Conservation (phyloP, 2,329 filamentous ascomycete genomes). For the Zasmidium citrigriseum region DNA sequence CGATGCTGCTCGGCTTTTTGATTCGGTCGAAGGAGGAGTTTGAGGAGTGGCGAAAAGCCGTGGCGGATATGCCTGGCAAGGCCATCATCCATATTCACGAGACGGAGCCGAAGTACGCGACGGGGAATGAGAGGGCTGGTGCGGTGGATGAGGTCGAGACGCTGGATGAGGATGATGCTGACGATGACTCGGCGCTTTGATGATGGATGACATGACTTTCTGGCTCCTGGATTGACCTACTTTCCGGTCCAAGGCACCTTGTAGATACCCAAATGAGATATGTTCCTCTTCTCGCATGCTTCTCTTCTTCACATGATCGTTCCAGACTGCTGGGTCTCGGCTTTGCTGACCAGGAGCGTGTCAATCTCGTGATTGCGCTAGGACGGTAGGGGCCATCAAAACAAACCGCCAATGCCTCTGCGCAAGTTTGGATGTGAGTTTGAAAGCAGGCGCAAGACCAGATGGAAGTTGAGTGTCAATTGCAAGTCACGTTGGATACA, state of each 20-base stretch:
- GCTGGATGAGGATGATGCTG: slow-evolving; percentile 45
- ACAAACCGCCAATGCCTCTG: not conserved
- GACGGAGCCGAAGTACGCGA: slow-evolving; percentile 58
- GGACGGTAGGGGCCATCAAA: not conserved
- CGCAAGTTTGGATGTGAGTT: not conserved
- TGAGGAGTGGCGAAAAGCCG: slow-evolving; percentile 70
- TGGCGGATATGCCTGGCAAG: slow-evolving; percentile 62
- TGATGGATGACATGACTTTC: not conserved
- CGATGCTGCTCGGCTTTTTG: slow-evolving; percentile 94
- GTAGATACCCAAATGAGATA: not conserved
- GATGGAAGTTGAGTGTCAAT: not conserved
- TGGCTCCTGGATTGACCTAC: not conserved
- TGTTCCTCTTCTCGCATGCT: not conserved
- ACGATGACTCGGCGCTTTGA: not conserved
- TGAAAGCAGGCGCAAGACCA: not conserved
- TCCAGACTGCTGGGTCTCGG: not conserved
- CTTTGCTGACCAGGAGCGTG: not conserved
- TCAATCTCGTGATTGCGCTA: not conserved
- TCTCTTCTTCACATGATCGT: not conserved
- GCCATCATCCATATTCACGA: slow-evolving; percentile 82
- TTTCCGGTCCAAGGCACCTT: not conserved
- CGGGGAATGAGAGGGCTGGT: slow-evolving; percentile 62
- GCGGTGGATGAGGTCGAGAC: slow-evolving; percentile 89
- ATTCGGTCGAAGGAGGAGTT: slow-evolving; percentile 83
- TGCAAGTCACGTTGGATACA: not conserved